Conservation (phyloP, 2,329 filamentous ascomycete species). For the Colletotrichum lindemuthianum region DNA sequence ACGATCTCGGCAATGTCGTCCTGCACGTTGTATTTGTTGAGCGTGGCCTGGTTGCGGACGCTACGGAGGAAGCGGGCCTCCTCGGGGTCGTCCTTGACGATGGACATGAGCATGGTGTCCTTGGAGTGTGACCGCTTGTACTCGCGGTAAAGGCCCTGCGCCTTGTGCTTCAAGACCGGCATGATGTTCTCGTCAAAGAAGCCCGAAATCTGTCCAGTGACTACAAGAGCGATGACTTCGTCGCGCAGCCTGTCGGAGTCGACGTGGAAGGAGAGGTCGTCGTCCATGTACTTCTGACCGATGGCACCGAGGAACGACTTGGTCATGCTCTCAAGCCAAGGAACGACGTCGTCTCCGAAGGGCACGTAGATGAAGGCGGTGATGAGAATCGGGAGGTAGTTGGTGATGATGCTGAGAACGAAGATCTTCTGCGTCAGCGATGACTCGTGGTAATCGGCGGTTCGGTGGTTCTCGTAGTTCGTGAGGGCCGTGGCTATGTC, state of each 20-base stretch:
- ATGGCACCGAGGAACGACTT: constrained; percentile 56
- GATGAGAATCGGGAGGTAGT: constrained; percentile 79
- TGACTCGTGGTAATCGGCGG: constrained; percentile 73
- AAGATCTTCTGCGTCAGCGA: constrained; percentile 80
- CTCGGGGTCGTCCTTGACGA: constrained; percentile 66
- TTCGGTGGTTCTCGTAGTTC: constrained; percentile 80
- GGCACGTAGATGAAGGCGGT: constrained; percentile 85
- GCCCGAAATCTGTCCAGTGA: constrained; percentile 77
- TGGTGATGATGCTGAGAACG: constrained; percentile 82
- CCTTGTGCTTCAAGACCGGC: constrained; percentile 73
- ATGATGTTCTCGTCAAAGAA: constrained; percentile 78
- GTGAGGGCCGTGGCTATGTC: constrained; percentile 71
- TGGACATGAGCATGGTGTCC: constrained; percentile 57
- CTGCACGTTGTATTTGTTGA: constrained; percentile 77
- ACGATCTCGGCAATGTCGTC: constrained; percentile 79
- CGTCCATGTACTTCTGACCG: constrained; percentile 57
- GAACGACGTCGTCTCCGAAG: constrained; percentile 74
- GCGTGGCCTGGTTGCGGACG: constrained; percentile 73
- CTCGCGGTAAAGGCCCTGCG: constrained; percentile 56
- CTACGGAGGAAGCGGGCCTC: constrained; percentile 72
- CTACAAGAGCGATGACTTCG: constrained; percentile 79
- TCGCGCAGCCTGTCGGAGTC: constrained; percentile 74
- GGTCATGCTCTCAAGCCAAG: constrained; percentile 70
- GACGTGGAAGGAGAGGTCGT: constrained; percentile 67
- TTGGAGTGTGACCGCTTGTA: constrained; percentile 47